Base-by-base conservation (phyloP, 148 eudicot genomes). In the Agrostemma githago region DNA sequence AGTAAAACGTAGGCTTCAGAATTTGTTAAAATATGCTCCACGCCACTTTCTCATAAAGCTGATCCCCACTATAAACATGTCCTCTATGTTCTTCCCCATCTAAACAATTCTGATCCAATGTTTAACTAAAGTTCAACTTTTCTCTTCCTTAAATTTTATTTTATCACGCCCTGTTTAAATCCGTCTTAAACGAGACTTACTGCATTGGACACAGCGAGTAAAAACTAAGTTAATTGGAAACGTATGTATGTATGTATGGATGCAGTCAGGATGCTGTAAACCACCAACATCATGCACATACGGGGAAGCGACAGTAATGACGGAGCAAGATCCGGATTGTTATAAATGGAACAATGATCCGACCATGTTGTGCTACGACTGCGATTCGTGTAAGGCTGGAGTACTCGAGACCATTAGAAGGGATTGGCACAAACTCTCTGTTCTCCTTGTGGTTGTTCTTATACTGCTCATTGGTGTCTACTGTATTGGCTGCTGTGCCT, bases 181-280 rank as follows among this genome's bases (percentile, higher is more conserved):
- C n/a, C n/a, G n/a, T n/a, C n/a, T n/a, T n/a, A n/a, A n/a, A n/a
- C n/a, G n/a, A n/a, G n/a, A n/a, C n/a, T n/a, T n/a, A n/a, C n/a
- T n/a, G n/a, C n/a, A n/a, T 26, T 26, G 34, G 34, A 26, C 34
- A 26, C n/a, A n/a, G n/a, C n/a, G 11, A 9, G 14, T 48, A 48
- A 48, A 48, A 48, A 48, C 11, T 8, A 48, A 48, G 11, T 51
- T 51, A 51, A 51, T 15, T 26, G 34, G 34, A 1, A 26, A 8
- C 15, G 56, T 0, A 42, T 42, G 44, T 6, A 48, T 48, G 54
- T 15, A 66, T 42, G 15, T 42, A 40, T 66, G 20, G 46, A 66
- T 67, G 75, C 83, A 95, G 98, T 95, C 98, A 2, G 94, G 98
- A 19, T 95, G 98, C 73, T 95, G 98, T 83, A 95, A 95, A 82